Evolutionary conservation across 2,329 filamentous ascomycete species (phyloP).

Genomic region (Pezicula radicicola): DNA sequence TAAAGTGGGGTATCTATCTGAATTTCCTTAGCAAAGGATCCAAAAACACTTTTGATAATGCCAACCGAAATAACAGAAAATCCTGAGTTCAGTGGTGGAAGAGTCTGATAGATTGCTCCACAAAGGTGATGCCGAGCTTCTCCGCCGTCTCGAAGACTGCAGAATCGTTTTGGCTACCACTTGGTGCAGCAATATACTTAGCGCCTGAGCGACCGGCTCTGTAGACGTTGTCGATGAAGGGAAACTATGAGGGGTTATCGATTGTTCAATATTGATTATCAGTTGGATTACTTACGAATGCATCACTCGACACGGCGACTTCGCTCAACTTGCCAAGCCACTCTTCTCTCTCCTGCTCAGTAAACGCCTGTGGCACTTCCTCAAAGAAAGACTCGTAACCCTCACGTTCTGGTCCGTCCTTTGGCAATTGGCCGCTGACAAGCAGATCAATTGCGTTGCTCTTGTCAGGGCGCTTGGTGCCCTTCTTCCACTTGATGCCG

Average conservation of each 20-base stretch:
- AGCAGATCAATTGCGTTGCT: slow-evolving; percentile 97
- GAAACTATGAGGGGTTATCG: slow-evolving; percentile 62
- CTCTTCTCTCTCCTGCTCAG: slow-evolving; percentile 75
- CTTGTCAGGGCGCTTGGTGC: slow-evolving; percentile 94
- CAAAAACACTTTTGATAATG: not conserved
- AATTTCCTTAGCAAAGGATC: slow-evolving; percentile 1
- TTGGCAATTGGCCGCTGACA: slow-evolving; percentile 85
- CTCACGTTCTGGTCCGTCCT: slow-evolving; percentile 77
- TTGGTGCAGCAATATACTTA: slow-evolving; percentile 94
- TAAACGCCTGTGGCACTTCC: slow-evolving; percentile 80
- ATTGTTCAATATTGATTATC: not conserved
- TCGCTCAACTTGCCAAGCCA: slow-evolving; percentile 81
- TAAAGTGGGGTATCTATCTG: slow-evolving; percentile 18
- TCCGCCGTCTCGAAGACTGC: slow-evolving; percentile 86
- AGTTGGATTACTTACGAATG: slow-evolving; percentile 69
- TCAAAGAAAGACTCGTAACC: slow-evolving; percentile 90
- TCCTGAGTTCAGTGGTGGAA: slow-evolving; percentile 76
- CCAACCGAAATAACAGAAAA: not conserved
- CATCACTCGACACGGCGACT: slow-evolving; percentile 89
- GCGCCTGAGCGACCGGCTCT: slow-evolving; percentile 82
- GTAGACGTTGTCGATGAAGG: slow-evolving; percentile 98
- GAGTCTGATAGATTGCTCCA: slow-evolving; percentile 89
- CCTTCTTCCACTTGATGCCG: slow-evolving; percentile 93
- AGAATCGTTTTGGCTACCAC: slow-evolving; percentile 81
- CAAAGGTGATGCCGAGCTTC: slow-evolving; percentile 88